Conservation (phyloP, 306 rosid species). For the Amphicarpaea edgeworthii region DNA sequence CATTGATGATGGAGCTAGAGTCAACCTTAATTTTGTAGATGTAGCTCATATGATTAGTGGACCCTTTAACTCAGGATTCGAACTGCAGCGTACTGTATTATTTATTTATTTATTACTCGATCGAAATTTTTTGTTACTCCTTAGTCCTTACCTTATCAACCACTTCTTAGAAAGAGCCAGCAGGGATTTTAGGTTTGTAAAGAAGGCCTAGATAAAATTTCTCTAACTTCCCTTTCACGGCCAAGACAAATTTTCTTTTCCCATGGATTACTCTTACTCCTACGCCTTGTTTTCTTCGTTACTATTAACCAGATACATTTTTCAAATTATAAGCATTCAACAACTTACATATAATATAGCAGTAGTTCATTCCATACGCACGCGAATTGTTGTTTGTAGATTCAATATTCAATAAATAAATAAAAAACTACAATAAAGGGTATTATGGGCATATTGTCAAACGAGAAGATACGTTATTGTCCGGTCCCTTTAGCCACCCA, state of each 20-base stretch:
- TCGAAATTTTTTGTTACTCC: constrained; percentile 7
- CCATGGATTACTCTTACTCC: constrained; percentile 46
- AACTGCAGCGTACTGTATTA: constrained; percentile 2
- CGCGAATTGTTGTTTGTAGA: neutral
- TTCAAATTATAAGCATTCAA: constrained; percentile 14
- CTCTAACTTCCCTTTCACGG: constrained; percentile 49
- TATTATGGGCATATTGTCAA: neutral
- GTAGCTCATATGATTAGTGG: constrained; percentile 24
- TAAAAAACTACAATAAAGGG: neutral
- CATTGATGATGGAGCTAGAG: neutral
- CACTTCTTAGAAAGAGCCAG: neutral
- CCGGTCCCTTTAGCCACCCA: constrained; percentile 27
- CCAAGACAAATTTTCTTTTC: constrained; percentile 39
- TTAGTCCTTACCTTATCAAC: constrained; percentile 14
- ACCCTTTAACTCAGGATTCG: constrained; percentile 30
- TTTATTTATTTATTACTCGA: constrained; percentile 1
- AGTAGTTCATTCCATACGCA: neutral
- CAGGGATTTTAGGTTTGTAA: constrained; percentile 1
- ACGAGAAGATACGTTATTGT: constrained; percentile 44
- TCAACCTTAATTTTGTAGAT: neutral
- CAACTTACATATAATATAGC: neutral
- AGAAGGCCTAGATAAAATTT: neutral
- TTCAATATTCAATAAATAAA: neutral
- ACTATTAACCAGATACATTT: neutral
- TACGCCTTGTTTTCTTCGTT: neutral